These are phyloP conservation scores for Colletotrichum gigasporum DNA, from an alignment of 2,329 filamentous ascomycete species.

Conservation along the genomic window DNA sequence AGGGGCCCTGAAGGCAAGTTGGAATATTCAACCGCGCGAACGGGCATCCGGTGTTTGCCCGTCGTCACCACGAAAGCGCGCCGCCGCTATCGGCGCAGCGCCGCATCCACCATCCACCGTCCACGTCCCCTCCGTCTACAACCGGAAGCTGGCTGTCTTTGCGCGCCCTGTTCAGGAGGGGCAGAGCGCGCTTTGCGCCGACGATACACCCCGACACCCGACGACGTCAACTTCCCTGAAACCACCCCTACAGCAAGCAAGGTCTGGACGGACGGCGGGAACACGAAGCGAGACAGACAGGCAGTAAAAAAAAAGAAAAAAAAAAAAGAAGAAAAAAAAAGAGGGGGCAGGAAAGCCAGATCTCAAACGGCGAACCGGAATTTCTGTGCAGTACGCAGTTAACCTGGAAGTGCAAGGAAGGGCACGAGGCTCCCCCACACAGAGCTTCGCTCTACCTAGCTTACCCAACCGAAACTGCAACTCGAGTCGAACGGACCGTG, in stretches of 20 bases:
- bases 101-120: background rate
- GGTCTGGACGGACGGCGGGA: background rate
- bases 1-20: no score
- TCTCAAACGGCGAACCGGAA: background rate
- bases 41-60: background rate
- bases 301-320: no score
- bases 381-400: no score
- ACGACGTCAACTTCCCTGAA: constrained; percentile 5
- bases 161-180: background rate
- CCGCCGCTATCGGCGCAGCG: background rate
- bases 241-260: background rate
- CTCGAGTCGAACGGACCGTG: background rate
- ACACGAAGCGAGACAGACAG: no score
- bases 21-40: background rate
- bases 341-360: background rate
- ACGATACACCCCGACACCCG: background rate
- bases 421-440: background rate
- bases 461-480: background rate
- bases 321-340: no score
- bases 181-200: background rate
- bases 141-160: no score
- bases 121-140: background rate
- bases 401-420: no score
- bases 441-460: background rate
- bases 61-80: no score